phyloP scores from a whole-genome alignment of 208 protist genomes.

The Tritrichomonas foetus region DNA sequence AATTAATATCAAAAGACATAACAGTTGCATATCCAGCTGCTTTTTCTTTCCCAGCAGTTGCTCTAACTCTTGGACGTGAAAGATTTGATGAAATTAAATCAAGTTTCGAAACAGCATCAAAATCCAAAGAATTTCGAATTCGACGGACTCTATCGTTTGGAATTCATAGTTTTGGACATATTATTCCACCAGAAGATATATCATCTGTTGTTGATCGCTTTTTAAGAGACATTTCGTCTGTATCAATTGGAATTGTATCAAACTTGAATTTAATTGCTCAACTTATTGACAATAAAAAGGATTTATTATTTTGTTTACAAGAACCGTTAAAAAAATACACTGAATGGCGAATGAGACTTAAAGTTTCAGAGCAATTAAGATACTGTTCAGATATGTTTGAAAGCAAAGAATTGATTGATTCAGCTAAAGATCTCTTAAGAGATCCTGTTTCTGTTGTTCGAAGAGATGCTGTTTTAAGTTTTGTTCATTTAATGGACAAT shows the following conservation, averaged over 20 bases:
- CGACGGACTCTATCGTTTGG: background rate
- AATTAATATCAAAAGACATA: background rate
- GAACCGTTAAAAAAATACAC: background rate
- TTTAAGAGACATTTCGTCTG: background rate
- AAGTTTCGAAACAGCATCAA: background rate
- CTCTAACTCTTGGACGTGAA: background rate
- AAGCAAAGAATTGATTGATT: background rate
- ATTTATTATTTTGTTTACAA: background rate
- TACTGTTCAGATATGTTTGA: background rate
- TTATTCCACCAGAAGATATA: background rate
- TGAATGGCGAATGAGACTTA: background rate
- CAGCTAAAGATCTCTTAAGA: background rate
- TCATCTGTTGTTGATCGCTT: background rate
- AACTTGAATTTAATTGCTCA: background rate
- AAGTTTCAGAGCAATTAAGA: background rate
- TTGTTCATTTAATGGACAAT: background rate
- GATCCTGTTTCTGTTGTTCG: background rate
- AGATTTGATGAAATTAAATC: background rate
- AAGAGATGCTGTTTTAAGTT: constrained; percentile 27
- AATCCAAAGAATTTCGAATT: background rate
- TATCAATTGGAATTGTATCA: background rate
- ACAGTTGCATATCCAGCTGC: background rate
- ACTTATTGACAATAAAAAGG: background rate
- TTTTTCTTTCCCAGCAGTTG: constrained; percentile 10
- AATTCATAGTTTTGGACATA: background rate